Conservation (phyloP, 2,329 filamentous ascomycete species). For the Cryphonectria nitschkei region DNA sequence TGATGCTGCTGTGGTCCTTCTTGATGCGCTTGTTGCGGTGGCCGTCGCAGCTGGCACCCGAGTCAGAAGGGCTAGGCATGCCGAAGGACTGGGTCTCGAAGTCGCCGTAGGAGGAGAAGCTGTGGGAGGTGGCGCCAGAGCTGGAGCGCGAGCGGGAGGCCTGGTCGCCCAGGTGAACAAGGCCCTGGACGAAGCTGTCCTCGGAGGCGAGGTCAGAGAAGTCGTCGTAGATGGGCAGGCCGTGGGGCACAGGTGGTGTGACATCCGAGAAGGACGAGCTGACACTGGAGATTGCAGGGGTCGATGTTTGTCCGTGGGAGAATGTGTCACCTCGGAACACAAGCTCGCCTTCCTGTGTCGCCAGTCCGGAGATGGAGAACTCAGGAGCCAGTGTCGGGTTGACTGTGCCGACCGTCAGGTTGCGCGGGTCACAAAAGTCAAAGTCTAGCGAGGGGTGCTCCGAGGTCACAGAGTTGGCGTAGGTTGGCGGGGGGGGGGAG, state of each 20-base stretch:
- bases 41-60: slow-evolving; percentile 51
- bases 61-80: slow-evolving; percentile 65
- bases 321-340: slow-evolving; percentile 53
- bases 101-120: slow-evolving; percentile 50
- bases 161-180: slow-evolving; percentile 68
- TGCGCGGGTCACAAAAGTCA: slow-evolving; percentile 89
- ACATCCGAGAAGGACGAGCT: slow-evolving; percentile 53
- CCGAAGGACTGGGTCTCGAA: slow-evolving; percentile 65
- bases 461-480: slow-evolving; percentile 68
- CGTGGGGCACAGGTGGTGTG: slow-evolving; percentile 52
- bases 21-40: slow-evolving; percentile 63
- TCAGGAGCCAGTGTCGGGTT: slow-evolving; percentile 59
- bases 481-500: slow-evolving; percentile 78
- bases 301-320: slow-evolving; percentile 48
- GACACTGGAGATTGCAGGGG: slow-evolving; percentile 39
- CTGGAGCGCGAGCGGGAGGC: slow-evolving; percentile 72
- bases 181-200: slow-evolving; percentile 78
- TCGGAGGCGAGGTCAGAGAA: slow-evolving; percentile 90
- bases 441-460: slow-evolving; percentile 63
- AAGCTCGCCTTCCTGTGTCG: slow-evolving; percentile 60
- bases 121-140: slow-evolving; percentile 68
- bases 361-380: slow-evolving; percentile 63
- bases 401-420: slow-evolving; percentile 68
- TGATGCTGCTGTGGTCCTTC: slow-evolving; percentile 51
- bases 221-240: slow-evolving; percentile 77